Conservation (phyloP, 805 yeast genomes). For the Wickerhamomyces pijperi region DNA sequence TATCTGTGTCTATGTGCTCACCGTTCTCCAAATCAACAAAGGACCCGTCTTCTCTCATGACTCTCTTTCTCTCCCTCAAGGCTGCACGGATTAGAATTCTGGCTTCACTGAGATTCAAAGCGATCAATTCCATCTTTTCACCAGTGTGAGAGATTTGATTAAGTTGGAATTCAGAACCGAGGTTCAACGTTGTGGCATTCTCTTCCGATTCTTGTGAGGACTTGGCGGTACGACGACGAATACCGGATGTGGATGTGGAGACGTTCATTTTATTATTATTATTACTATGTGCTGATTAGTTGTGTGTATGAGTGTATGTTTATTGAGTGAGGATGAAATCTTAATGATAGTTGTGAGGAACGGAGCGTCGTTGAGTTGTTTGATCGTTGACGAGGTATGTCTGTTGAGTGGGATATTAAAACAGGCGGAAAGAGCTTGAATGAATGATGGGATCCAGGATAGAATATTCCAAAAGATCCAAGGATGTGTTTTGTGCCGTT, state of each 20-base stretch:
- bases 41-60: constrained; percentile 33
- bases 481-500: no score
- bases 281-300: no score
- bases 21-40: constrained; percentile 21
- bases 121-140: constrained; percentile 61
- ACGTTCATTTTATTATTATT: constrained; percentile 60
- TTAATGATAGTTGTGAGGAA: no score
- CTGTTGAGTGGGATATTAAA: no score
- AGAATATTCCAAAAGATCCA: no score
- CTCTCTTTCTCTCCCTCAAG: constrained; percentile 56
- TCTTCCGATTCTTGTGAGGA: constrained; percentile 73
- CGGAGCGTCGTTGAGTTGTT: no score
- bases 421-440: no score
- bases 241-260: constrained; percentile 80
- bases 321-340: no score
- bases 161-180: constrained; percentile 88
- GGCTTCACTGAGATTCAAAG: constrained; percentile 84
- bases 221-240: constrained; percentile 60
- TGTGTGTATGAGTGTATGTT: no score
- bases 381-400: no score
- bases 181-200: constrained; percentile 74
- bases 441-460: no score
- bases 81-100: constrained; percentile 86
- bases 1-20: constrained; percentile 11
- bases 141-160: constrained; percentile 78